phyloP scores from a whole-genome alignment of 768 basidiomycete species.

The Amanita molliuscula region DNA sequence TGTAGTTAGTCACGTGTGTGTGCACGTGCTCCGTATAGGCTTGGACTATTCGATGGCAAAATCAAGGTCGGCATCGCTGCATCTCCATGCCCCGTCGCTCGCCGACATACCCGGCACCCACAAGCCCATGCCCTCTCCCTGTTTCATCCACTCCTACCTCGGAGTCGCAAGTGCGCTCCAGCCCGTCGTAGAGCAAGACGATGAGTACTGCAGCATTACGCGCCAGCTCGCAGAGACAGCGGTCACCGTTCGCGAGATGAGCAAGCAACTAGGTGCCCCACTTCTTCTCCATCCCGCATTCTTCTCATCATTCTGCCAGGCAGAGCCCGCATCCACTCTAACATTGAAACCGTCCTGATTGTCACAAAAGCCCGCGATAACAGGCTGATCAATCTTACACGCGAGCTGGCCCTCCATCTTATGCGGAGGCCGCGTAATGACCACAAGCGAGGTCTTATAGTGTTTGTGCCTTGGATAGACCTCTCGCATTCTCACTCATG shows the following conservation, averaged over 20 bases:
- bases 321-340: constrained; percentile 82
- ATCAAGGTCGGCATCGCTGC: neutral
- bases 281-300: constrained; percentile 2
- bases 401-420: constrained; percentile 88
- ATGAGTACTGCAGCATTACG: constrained; percentile 74
- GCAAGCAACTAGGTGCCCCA: constrained; percentile 85
- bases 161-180: constrained; percentile 44
- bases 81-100: neutral
- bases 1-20: too few relatives aligned
- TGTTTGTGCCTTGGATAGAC: constrained; percentile 36
- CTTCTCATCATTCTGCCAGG: constrained; percentile 36
- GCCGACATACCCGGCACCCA: neutral
- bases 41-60: neutral
- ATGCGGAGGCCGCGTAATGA: constrained; percentile 77
- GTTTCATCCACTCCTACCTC: constrained; percentile 84
- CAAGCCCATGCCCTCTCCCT: constrained; percentile 55
- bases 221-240: constrained; percentile 94
- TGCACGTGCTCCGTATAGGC: too few relatives aligned
- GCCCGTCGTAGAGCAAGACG: constrained; percentile 17
- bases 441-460: constrained; percentile 68
- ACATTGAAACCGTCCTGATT: constrained; percentile 89
- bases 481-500: constrained; percentile 9
- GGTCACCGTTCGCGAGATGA: constrained; percentile 95
- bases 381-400: constrained; percentile 87
- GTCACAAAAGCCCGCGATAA: constrained; percentile 98